These are phyloP conservation scores for Cerioporus squamosus DNA, from an alignment of 1,284 basidiomycete genomes.

Conservation along the genomic window DNA sequence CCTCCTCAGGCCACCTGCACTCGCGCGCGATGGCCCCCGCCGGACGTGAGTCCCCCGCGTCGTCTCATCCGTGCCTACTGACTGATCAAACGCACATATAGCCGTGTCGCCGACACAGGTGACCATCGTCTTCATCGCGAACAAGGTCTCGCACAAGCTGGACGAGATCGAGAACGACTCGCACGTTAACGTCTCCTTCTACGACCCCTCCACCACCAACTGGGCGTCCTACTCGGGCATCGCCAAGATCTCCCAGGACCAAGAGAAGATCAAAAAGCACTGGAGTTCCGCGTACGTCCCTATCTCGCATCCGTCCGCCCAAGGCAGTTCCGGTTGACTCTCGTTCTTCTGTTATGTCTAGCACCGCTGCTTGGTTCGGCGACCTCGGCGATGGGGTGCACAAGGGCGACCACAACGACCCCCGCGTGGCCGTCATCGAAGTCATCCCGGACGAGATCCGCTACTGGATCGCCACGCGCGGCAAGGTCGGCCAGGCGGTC, in stretches of 20 bases:
- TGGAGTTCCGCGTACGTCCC: conserved; percentile 64
- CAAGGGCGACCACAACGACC: conserved; percentile 81
- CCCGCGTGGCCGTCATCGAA: conserved; percentile 82
- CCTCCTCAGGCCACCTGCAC: conserved; percentile 77
- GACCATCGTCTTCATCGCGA: conserved; percentile 75
- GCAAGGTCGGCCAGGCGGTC: conserved; percentile 47
- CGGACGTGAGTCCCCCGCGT: conserved; percentile 49
- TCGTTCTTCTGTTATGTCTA: conserved; percentile 27
- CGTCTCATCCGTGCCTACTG: neutral
- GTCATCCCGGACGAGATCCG: conserved; percentile 82
- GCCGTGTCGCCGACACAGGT: conserved; percentile 52
- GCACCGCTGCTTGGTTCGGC: conserved; percentile 82
- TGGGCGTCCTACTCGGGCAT: conserved; percentile 88
- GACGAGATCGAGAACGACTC: conserved; percentile 77
- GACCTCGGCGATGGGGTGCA: conserved; percentile 88
- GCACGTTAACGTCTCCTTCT: conserved; percentile 83
- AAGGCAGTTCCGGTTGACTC: neutral
- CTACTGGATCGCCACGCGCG: conserved; percentile 69
- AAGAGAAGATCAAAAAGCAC: conserved; percentile 67
- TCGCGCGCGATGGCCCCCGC: conserved; percentile 84
- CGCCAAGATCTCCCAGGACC: conserved; percentile 70
- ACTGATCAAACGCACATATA: conserved; percentile 30
- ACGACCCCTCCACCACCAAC: conserved; percentile 71
- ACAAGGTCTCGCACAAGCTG: conserved; percentile 77
- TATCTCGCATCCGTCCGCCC: neutral